A percentile compares a stretch with the other conserved stretches of the same genome.
phyloP scores from a whole-genome alignment of 1,139 yeast species.

The Hyphopichia fennica region DNA sequence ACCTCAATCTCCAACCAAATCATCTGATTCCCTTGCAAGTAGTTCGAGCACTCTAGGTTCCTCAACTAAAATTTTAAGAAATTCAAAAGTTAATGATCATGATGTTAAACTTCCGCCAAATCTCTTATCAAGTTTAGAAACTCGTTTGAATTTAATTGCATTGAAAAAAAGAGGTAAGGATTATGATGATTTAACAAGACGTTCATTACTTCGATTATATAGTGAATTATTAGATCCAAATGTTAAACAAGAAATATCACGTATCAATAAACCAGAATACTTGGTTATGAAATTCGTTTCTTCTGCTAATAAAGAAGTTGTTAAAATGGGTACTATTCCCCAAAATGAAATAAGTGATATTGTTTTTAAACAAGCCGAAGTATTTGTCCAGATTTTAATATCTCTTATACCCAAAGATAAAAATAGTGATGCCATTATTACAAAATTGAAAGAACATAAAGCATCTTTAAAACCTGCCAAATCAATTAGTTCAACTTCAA shows the following conservation, averaged over 20 bases:
- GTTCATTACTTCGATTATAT: slow-evolving; percentile 58
- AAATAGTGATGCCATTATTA: slow-evolving; percentile 39
- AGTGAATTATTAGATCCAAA: slow-evolving; percentile 58
- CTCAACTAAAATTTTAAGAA: slow-evolving; percentile 12
- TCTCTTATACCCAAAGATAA: slow-evolving; percentile 46
- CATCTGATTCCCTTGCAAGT: not conserved
- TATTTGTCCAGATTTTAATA: slow-evolving; percentile 58
- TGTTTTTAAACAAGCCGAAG: slow-evolving; percentile 56
- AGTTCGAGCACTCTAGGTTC: not conserved
- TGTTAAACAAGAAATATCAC: slow-evolving; percentile 36
- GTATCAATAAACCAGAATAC: slow-evolving; percentile 57
- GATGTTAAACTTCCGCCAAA: slow-evolving; percentile 46
- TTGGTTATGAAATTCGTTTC: slow-evolving; percentile 66
- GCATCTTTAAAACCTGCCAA: slow-evolving; percentile 34
- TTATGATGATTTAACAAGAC: slow-evolving; percentile 38
- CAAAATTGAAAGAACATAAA: slow-evolving; percentile 45
- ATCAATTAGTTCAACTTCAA: not conserved
- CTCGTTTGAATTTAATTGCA: slow-evolving; percentile 53
- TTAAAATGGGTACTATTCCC: slow-evolving; percentile 46
- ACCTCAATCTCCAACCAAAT: not conserved
- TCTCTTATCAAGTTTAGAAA: slow-evolving; percentile 47
- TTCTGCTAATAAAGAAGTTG: slow-evolving; percentile 63
- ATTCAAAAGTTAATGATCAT: slow-evolving; percentile 8
- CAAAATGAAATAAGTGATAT: slow-evolving; percentile 42
- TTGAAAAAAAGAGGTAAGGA: slow-evolving; percentile 44